These are phyloP conservation scores for Exobasidium cylindrosporum DNA, from an alignment of 1,284 basidiomycete genomes.

Conservation along the genomic window DNA sequence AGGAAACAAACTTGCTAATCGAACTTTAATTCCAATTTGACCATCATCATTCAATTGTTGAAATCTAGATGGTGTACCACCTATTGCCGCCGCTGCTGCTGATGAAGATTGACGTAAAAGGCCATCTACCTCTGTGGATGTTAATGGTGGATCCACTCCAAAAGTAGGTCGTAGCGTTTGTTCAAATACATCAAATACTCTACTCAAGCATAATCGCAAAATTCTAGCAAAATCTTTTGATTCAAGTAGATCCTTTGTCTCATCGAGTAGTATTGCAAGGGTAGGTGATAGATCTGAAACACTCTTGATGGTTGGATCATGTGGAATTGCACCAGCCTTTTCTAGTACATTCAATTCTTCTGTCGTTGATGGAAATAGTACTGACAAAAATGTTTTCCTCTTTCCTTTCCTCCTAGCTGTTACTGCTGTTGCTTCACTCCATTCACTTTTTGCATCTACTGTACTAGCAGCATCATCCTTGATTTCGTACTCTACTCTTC, in stretches of 20 bases:
- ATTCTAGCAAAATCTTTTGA: slow-evolving; percentile 70
- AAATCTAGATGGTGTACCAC: slow-evolving; percentile 16
- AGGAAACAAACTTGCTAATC: slow-evolving; percentile 73
- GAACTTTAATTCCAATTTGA: slow-evolving; percentile 60
- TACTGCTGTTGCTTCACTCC: slow-evolving; percentile 2
- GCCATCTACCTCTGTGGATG: slow-evolving; percentile 11
- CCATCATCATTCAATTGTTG: slow-evolving; percentile 34
- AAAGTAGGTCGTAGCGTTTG: slow-evolving; percentile 60
- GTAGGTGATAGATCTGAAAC: neutral
- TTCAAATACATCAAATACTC: slow-evolving; percentile 63
- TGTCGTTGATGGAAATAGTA: neutral
- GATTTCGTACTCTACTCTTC: slow-evolving; percentile 59
- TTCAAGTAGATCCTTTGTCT: slow-evolving; percentile 67
- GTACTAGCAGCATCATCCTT: neutral
- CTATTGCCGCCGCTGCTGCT: slow-evolving; percentile 58
- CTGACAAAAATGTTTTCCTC: slow-evolving; percentile 3
- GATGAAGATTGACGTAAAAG: slow-evolving; percentile 50
- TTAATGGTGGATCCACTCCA: slow-evolving; percentile 24
- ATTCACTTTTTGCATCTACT: slow-evolving; percentile 1
- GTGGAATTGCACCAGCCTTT: slow-evolving; percentile 4
- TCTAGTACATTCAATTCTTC: slow-evolving; percentile 7
- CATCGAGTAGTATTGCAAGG: slow-evolving; percentile 67
- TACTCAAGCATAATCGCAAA: slow-evolving; percentile 68
- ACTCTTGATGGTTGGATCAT: neutral
- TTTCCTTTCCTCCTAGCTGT: neutral